Evolutionary conservation across 2,329 filamentous ascomycete species (phyloP).

Genomic region (Teratosphaeriaceae sp.): DNA sequence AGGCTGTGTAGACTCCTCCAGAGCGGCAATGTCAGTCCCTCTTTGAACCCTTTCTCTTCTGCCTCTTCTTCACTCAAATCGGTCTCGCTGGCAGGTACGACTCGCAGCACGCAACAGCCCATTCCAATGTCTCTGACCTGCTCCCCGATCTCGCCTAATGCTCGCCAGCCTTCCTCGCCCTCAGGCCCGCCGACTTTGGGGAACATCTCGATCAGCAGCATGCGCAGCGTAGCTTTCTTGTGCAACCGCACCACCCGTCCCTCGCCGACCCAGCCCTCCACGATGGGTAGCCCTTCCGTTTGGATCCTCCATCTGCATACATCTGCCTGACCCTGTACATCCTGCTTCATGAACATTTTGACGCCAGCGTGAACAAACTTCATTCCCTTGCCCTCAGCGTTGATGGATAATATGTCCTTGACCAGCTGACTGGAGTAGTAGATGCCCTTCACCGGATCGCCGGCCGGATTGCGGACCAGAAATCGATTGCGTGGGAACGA

Average conservation of each 20-base stretch:
- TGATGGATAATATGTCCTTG: constrained; percentile 75
- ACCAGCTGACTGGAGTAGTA: constrained; percentile 89
- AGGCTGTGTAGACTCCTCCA: constrained; percentile 91
- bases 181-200: constrained; percentile 58
- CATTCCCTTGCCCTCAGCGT: constrained; percentile 75
- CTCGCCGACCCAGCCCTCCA: constrained; percentile 83
- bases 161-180: constrained; percentile 55
- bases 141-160: constrained; percentile 82
- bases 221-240: constrained; percentile 71
- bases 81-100: constrained; percentile 43
- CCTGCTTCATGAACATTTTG: constrained; percentile 99
- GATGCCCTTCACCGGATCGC: constrained; percentile 84
- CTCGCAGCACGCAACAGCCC: constrained; percentile 84
- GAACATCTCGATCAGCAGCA: constrained; percentile 92
- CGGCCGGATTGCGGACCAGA: constrained; percentile 90
- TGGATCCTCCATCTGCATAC: constrained; percentile 95
- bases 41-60: constrained; percentile 51
- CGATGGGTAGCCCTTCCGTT: constrained; percentile 83
- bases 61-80: too few relatives aligned
- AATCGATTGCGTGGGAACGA: constrained; percentile 87
- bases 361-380: constrained; percentile 96
- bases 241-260: constrained; percentile 67
- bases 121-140: constrained; percentile 71
- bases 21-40: constrained; percentile 80
- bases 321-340: constrained; percentile 76